phyloP scores from a whole-genome alignment of 2,329 filamentous ascomycete species.

The Sporothrix variecibatus region DNA sequence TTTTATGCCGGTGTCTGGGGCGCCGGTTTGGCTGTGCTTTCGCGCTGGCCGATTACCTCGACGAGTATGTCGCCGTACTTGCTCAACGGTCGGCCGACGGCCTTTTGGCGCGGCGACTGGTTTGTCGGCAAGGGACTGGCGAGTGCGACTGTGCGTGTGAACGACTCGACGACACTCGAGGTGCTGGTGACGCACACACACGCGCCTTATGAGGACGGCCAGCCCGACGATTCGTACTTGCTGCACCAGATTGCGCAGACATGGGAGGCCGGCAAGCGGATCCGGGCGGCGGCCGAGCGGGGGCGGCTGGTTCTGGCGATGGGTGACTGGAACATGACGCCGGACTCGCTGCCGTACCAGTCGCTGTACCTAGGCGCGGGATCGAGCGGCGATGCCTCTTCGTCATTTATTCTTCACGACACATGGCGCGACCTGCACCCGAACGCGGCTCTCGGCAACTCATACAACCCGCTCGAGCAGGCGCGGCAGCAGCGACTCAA shows the following conservation, averaged over 20 bases:
- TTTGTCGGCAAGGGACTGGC: constrained; percentile 95
- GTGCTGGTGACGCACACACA: constrained; percentile 94
- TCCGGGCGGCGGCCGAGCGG: constrained; percentile 72
- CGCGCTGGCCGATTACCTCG: constrained; percentile 89
- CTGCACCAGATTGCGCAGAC: constrained; percentile 90
- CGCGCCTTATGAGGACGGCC: constrained; percentile 79
- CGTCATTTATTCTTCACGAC: constrained; percentile 70
- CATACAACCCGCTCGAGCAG: constrained; percentile 67
- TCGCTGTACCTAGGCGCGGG: constrained; percentile 60
- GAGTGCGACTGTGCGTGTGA: constrained; percentile 73
- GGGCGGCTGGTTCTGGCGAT: constrained; percentile 83
- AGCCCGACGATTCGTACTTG: constrained; percentile 71
- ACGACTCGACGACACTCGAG: constrained; percentile 65
- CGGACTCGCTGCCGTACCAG: constrained; percentile 77
- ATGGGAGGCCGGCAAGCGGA: constrained; percentile 90
- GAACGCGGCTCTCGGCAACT: constrained; percentile 74
- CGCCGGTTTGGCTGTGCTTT: constrained; percentile 83
- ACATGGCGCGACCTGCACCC: constrained; percentile 84
- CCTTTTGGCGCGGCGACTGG: constrained; percentile 94
- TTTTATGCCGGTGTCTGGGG: constrained; percentile 90
- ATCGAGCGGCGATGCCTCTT: constrained; percentile 53
- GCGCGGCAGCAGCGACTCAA: constrained; percentile 57
- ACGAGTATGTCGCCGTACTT: constrained; percentile 83
- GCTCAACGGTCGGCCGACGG: constrained; percentile 90
- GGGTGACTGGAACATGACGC: constrained; percentile 98